These are phyloP conservation scores for Trichocladium antarcticum DNA, from an alignment of 495 filamentous ascomycete species.

Conservation along the genomic window DNA sequence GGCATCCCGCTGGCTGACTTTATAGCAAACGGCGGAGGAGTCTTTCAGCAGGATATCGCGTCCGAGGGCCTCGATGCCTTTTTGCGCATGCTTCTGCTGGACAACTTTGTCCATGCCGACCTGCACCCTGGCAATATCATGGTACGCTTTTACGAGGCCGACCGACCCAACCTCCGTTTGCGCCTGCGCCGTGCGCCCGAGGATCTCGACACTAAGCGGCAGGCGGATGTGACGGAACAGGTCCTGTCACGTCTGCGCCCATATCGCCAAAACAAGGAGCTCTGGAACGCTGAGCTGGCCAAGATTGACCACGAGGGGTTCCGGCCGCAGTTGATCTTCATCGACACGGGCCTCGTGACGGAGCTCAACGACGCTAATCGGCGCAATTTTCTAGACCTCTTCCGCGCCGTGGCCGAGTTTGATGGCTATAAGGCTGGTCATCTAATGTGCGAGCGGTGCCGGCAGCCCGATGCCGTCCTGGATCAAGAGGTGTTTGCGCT, in stretches of 20 bases:
- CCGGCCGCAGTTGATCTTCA: constrained; percentile 91
- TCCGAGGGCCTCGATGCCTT: constrained; percentile 97
- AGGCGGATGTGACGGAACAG: constrained; percentile 71
- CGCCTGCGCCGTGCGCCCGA: constrained; percentile 31
- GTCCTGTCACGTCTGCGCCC: constrained; percentile 72
- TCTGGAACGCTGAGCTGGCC: constrained; percentile 60
- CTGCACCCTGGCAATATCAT: constrained; percentile 98
- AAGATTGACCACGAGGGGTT: constrained; percentile 84
- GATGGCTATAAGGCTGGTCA: constrained; percentile 92
- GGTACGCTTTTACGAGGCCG: constrained; percentile 93
- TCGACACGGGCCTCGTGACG: constrained; percentile 93
- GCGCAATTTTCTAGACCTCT: constrained; percentile 87
- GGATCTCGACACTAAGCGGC: constrained; percentile 33
- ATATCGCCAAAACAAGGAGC: constrained; percentile 46
- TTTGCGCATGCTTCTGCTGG: constrained; percentile 90
- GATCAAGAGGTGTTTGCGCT: constrained; percentile 83
- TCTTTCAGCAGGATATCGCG: constrained; percentile 88
- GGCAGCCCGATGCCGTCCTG: constrained; percentile 79
- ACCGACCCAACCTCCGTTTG: constrained; percentile 51
- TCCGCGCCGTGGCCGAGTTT: constrained; percentile 92
- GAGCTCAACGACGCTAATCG: constrained; percentile 81
- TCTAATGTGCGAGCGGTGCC: constrained; percentile 90
- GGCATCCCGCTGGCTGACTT: constrained; percentile 88
- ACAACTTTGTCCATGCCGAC: constrained; percentile 99
- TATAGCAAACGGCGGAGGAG: constrained; percentile 78